These are phyloP conservation scores for Exsudoporus frostii DNA, from an alignment of 768 basidiomycete genomes.

Conservation along the genomic window DNA sequence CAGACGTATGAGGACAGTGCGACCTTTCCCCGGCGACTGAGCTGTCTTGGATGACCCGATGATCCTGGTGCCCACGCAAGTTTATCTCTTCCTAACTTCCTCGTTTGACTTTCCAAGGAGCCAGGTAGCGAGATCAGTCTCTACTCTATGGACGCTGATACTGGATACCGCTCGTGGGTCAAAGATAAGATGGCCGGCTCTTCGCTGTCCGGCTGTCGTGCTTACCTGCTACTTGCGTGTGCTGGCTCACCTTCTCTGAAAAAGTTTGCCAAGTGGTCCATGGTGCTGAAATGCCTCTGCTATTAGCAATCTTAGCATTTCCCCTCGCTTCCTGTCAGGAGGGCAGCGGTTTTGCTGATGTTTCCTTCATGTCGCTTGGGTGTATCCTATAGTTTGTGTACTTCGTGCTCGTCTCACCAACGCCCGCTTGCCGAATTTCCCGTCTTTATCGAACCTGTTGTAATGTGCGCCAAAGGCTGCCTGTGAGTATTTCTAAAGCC, in stretches of 20 bases:
- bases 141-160: conserved; percentile 24
- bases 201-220: conserved; percentile 24
- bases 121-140: conserved; percentile 27
- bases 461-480: not conserved
- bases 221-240: not conserved
- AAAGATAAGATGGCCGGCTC: conserved; percentile 20
- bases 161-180: conserved; percentile 24
- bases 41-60: too few species aligned
- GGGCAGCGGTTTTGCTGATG: conserved; percentile 1
- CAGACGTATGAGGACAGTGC: too few species aligned
- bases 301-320: conserved; percentile 21
- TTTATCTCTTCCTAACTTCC: conserved; percentile 25
- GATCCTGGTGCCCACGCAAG: too few species aligned
- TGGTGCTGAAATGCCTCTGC: conserved; percentile 25
- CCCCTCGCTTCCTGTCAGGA: conserved; percentile 21
- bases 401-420: not conserved
- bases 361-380: conserved; percentile 3
- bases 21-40: too few species aligned
- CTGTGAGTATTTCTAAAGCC: not conserved
- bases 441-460: not conserved
- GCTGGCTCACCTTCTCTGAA: not conserved
- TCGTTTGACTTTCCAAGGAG: conserved; percentile 24
- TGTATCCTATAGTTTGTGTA: not conserved
- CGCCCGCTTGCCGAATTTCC: not conserved
- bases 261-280: too few species aligned